Percentiles rank a stretch among this genome's conserved stretches.
These are phyloP conservation scores for Cyberlindnera misumaiensis DNA, from an alignment of 805 yeast genomes.

Conservation along the genomic window DNA sequence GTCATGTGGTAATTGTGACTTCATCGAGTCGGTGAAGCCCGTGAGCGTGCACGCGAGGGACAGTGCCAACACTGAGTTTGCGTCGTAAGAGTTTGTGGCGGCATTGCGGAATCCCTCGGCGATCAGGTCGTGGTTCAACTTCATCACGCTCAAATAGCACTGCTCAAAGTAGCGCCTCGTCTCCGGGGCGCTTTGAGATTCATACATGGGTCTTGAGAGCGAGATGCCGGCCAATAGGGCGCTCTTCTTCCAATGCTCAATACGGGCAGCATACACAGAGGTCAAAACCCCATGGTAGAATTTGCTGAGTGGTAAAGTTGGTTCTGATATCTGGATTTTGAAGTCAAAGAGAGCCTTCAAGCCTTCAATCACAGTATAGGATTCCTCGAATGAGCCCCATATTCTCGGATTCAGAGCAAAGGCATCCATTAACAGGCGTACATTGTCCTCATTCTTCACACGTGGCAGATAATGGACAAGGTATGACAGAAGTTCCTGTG, in stretches of 20 bases:
- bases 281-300: constrained; percentile 31
- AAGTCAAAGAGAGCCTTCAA: constrained; percentile 38
- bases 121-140: constrained; percentile 28
- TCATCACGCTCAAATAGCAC: constrained; percentile 27
- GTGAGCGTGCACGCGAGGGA: constrained; percentile 17
- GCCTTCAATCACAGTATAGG: constrained; percentile 39
- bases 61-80: constrained; percentile 11
- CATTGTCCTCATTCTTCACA: constrained; percentile 37
- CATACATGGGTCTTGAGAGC: constrained; percentile 29
- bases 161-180: constrained; percentile 29
- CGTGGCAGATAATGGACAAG: constrained; percentile 38
- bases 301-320: constrained; percentile 32
- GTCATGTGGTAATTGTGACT: constrained; percentile 16
- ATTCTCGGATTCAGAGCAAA: constrained; percentile 31
- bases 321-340: constrained; percentile 38
- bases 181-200: constrained; percentile 23
- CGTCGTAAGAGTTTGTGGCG: constrained; percentile 18
- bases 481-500: constrained; percentile 27
- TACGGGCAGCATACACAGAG: constrained; percentile 28
- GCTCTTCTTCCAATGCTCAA: constrained; percentile 35
- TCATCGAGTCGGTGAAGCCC: constrained; percentile 13
- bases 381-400: constrained; percentile 22
- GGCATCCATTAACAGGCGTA: constrained; percentile 32
- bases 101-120: constrained; percentile 3
- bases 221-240: constrained; percentile 37